Evolutionary conservation across 805 yeast genomes (phyloP), one percentile per base, ranked within the genome.

Genomic region (Wickerhamiella siamensis): DNA sequence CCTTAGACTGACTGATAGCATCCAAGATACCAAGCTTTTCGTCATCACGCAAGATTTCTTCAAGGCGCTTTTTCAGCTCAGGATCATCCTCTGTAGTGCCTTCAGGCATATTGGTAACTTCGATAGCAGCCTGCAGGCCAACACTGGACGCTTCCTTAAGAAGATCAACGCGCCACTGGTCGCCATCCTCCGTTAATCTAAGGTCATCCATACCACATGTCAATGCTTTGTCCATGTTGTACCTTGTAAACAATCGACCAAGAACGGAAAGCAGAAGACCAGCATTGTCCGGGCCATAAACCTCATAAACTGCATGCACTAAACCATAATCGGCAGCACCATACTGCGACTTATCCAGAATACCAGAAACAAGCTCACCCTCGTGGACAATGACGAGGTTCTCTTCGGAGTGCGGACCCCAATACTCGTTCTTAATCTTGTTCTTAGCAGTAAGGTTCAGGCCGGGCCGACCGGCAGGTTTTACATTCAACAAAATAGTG

Each of bases 151-250:
- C 77, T 45, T 77, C 77, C 51, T 74, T 66, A 60, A 93, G 70
- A 47, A 91, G 82, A 46, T 84, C 93, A 12, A 66, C 65, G 69
- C 99, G 77, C 88, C 93, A 78, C 46, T 69, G 56, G 60, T 93
- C 87, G 58, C 99, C 99, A 53, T 83, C 94, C 3, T 62, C 74
- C 18, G 97, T 91, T 52, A 93, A 71, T 59, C 94, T 75, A 61
- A 91, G 70, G 67, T 91, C 99, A 61, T 91, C 99, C 98, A 91
- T 93, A 72, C 99, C 98, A 77, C 99, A 91, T 5, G 98, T 91
- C 59, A 91, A 83, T 1, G 95, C 97, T 44, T 83, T 81, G 66
- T 76, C 72, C 74, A 80, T 87, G 56, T 80, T 86, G 62, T 84
- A 91, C 61, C 83, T 84, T 18, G 99, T 93, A 66, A 93, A 88